A percentile compares a stretch with the other conserved stretches of the same genome.
phyloP scores from a whole-genome alignment of 208 protist genomes.

The Acanthamoeba castellanii region DNA sequence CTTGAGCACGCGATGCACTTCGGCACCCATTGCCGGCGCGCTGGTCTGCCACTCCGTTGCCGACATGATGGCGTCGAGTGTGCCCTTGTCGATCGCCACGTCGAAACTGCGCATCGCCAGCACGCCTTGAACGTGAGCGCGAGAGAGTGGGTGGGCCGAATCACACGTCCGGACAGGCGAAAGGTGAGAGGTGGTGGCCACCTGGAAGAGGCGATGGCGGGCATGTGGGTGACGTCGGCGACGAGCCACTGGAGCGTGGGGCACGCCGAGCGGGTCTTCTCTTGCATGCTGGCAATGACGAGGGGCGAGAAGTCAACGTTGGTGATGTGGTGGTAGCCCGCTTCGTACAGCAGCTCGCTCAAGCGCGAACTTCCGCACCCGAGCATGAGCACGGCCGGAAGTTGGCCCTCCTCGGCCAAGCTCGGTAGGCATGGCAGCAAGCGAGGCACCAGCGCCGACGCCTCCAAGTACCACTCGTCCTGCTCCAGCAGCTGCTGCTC shows the following conservation, averaged over 20 bases:
- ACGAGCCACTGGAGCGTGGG: constrained; percentile 4
- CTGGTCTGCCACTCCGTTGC: background rate
- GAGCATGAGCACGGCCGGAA: background rate
- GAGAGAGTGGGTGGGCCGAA: too few species aligned
- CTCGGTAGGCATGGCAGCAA: background rate
- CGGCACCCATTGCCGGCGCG: background rate
- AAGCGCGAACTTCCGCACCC: constrained; percentile 11
- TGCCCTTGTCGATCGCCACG: constrained; percentile 53
- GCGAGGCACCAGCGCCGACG: background rate
- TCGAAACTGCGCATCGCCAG: background rate
- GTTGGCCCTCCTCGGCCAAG: background rate
- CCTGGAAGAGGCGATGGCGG: background rate
- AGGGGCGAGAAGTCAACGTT: constrained; percentile 50
- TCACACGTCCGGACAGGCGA: background rate
- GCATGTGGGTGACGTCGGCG: constrained; percentile 2
- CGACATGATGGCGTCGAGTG: constrained; percentile 9
- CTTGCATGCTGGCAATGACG: constrained; percentile 14
- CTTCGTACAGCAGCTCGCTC: background rate
- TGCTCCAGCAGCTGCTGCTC: background rate
- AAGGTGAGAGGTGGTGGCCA: background rate
- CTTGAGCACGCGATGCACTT: constrained; percentile 10
- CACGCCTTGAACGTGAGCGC: too few species aligned
- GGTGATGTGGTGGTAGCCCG: constrained; percentile 8
- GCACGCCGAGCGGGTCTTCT: background rate
- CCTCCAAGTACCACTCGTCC: constrained; percentile 46